Conservation (phyloP, 139 green algal genomes). For the Asterochloris sp. region DNA sequence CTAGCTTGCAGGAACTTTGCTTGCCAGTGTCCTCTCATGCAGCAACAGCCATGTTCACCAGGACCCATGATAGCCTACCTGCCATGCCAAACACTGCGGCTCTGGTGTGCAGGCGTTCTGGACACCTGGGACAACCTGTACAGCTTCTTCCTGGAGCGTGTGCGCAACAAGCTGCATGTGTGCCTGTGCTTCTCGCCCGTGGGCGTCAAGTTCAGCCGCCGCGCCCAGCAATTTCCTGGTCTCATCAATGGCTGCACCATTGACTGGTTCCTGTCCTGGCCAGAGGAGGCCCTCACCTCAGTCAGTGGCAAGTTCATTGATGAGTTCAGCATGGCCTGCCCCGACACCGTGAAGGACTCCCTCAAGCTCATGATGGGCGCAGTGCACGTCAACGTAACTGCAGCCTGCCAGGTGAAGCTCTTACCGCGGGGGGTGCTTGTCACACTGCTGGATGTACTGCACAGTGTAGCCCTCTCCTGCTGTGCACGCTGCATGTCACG, state of each 20-base stretch:
- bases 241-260: constrained; percentile 95
- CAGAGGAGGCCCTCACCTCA: constrained; percentile 62
- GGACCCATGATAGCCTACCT: neutral
- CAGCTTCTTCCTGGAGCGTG: constrained; percentile 87
- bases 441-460: neutral
- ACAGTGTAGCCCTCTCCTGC: neutral
- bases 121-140: constrained; percentile 95
- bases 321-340: constrained; percentile 82
- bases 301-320: constrained; percentile 86
- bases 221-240: constrained; percentile 89
- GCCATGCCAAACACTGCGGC: neutral
- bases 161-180: constrained; percentile 89
- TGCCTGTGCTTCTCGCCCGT: constrained; percentile 93
- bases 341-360: constrained; percentile 40
- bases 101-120: constrained; percentile 28
- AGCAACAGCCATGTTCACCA: neutral
- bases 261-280: constrained; percentile 88
- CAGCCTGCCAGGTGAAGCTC: constrained; percentile 52
- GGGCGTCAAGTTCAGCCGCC: constrained; percentile 77
- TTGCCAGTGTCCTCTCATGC: neutral
- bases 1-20: neutral
- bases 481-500: too few species aligned
- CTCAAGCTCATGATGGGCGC: constrained; percentile 86
- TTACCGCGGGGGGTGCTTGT: too few species aligned
- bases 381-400: constrained; percentile 80